These are phyloP conservation scores for Somion occarium DNA, from an alignment of 1,284 basidiomycete species.

Conservation along the genomic window DNA sequence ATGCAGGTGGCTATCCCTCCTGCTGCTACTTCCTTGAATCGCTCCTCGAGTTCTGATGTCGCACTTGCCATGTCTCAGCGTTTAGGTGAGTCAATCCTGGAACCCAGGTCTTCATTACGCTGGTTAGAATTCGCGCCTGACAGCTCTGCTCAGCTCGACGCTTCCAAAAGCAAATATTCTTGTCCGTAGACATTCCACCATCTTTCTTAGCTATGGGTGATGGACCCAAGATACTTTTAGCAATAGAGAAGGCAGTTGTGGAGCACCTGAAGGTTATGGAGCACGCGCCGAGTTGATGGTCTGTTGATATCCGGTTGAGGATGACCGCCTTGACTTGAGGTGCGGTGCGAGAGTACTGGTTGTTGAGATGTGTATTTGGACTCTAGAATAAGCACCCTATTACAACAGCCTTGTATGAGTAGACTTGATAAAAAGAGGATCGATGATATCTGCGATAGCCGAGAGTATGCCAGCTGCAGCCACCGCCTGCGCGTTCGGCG, in stretches of 20 bases:
- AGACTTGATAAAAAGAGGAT: background rate
- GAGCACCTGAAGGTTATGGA: constrained; percentile 42
- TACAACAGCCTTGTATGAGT: background rate
- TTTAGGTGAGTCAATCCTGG: constrained; percentile 51
- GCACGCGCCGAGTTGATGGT: constrained; percentile 6
- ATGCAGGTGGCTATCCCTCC: constrained; percentile 35
- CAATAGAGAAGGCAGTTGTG: constrained; percentile 55
- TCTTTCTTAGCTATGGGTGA: constrained; percentile 39
- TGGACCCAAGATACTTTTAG: constrained; percentile 41
- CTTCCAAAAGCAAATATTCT: constrained; percentile 61
- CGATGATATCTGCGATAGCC: constrained; percentile 5
- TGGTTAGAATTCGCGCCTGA: constrained; percentile 8
- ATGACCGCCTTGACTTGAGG: background rate
- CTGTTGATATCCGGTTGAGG: background rate
- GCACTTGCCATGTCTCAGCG: constrained; percentile 74
- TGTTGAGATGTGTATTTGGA: background rate
- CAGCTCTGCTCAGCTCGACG: constrained; percentile 42
- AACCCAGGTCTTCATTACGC: constrained; percentile 4
- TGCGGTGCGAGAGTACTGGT: background rate
- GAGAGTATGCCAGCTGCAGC: background rate
- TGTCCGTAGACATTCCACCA: constrained; percentile 62
- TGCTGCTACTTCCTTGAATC: constrained; percentile 64
- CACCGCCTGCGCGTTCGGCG: constrained; percentile 4
- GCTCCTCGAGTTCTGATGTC: constrained; percentile 58
- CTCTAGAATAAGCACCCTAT: background rate